phyloP scores from a whole-genome alignment of 2,329 filamentous ascomycete species.

The Lasiodiplodia gonubiensis region DNA sequence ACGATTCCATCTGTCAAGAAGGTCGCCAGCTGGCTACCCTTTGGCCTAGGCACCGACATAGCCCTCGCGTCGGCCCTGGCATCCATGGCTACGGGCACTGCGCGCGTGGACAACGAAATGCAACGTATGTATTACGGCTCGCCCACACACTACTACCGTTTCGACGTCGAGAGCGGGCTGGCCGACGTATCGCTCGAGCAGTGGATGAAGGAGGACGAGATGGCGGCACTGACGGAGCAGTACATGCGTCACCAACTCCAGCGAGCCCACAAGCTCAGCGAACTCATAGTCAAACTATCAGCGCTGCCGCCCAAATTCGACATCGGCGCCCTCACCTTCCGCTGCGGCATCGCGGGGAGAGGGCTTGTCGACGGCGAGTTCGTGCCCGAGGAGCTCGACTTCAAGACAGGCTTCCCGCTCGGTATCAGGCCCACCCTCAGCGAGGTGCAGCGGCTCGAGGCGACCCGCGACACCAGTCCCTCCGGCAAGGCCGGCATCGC shows the following conservation, averaged over 20 bases:
- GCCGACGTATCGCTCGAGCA: slow-evolving; percentile 47
- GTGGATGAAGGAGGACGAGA: slow-evolving; percentile 50
- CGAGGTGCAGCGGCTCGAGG: slow-evolving; percentile 35
- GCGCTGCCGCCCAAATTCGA: slow-evolving; percentile 45
- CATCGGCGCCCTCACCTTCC: slow-evolving; percentile 41
- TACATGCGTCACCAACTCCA: slow-evolving; percentile 46
- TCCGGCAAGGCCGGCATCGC: slow-evolving; percentile 42
- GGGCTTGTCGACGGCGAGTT: slow-evolving; percentile 42
- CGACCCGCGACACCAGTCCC: slow-evolving; percentile 38
- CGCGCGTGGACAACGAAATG: slow-evolving; percentile 49
- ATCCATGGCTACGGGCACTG: slow-evolving; percentile 46
- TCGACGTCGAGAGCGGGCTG: slow-evolving; percentile 49
- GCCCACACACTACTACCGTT: slow-evolving; percentile 46
- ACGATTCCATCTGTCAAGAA: slow-evolving; percentile 47
- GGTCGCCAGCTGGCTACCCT: slow-evolving; percentile 46
- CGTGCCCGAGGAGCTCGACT: slow-evolving; percentile 43
- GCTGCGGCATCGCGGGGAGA: slow-evolving; percentile 40
- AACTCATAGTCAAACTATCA: slow-evolving; percentile 45
- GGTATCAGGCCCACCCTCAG: slow-evolving; percentile 35
- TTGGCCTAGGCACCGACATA: slow-evolving; percentile 47
- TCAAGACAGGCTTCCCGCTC: slow-evolving; percentile 45
- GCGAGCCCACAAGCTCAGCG: slow-evolving; percentile 39
- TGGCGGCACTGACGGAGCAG: slow-evolving; percentile 46
- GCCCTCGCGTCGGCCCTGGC: slow-evolving; percentile 44
- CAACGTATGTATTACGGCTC: slow-evolving; percentile 47